phyloP scores from a whole-genome alignment of 2,329 filamentous ascomycete genomes.

The Dothiorella sarmentorum region DNA sequence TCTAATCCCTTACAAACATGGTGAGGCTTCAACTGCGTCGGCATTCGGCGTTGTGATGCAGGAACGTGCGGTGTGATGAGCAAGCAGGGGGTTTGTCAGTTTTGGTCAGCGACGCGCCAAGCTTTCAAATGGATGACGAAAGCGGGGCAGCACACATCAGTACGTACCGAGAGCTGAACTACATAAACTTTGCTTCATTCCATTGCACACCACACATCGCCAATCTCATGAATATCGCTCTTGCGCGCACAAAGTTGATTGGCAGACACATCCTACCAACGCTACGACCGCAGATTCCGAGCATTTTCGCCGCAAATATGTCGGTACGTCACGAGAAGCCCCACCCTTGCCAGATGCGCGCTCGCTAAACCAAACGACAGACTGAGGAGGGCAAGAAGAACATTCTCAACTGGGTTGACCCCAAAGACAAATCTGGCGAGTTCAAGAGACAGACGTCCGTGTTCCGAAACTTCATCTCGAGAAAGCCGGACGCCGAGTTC shows the following conservation, averaged over 20 bases:
- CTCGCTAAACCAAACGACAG: background rate
- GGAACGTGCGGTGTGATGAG: background rate
- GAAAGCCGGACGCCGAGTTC: conserved; percentile 67
- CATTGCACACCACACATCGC: background rate
- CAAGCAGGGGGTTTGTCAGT: conserved; percentile 18
- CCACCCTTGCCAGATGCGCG: conserved; percentile 16
- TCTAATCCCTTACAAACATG: background rate
- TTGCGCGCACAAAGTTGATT: conserved; percentile 22
- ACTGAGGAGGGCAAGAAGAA: conserved; percentile 17
- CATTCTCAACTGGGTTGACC: conserved; percentile 82
- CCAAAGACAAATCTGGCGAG: conserved; percentile 75
- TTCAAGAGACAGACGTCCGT: conserved; percentile 85
- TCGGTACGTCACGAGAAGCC: background rate
- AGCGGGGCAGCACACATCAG: conserved; percentile 9
- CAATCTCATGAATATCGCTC: conserved; percentile 24
- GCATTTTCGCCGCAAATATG: conserved; percentile 23
- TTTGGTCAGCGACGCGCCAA: conserved; percentile 18
- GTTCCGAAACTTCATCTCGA: conserved; percentile 79
- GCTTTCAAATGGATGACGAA: conserved; percentile 7
- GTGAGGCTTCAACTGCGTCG: background rate
- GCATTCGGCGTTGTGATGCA: background rate
- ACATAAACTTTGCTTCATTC: background rate
- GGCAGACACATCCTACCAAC: conserved; percentile 20
- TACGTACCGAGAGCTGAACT: background rate
- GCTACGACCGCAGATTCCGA: conserved; percentile 17